Evolutionary conservation across 2,329 filamentous ascomycete species (phyloP), one percentile per base, ranked within the genome.

Genomic region (Paradendryphiella salina): DNA sequence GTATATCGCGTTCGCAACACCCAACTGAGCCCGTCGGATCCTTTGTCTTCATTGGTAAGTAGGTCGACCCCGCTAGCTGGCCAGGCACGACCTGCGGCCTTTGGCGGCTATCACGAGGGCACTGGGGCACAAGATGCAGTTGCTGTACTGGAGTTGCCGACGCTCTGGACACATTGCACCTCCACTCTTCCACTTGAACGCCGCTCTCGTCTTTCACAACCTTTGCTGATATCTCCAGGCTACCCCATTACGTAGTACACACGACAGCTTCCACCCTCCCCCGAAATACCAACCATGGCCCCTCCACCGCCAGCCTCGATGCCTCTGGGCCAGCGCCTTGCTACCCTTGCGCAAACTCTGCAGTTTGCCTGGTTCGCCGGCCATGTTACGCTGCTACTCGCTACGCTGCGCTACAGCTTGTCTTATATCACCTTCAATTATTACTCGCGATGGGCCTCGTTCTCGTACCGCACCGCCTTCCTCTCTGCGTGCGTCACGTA

Each of bases 391-490:
- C 84, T 97, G 56, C 87, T 99, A 62, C 77, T 96, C 63, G 87
- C 85, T 69, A 90, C 93, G 44, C 73, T 88, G 68, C 88, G 91
- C 72, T 99, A 97, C 76, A 77, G 81, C 58, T 75, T 97, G 56
- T 95, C 91, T 40, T 96, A 90, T 80, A 76, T 96, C 51, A 87
- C 88, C 68, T 88, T 97, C 81, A 95, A 96, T 81, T 91, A 85
- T 74, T 88, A 88, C 73, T 86, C 85, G 50, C 77, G 83, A 71
- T 85, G 85, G 80, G 92, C 93, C 39, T 81, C 84, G 61, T 86
- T 94, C 74, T 88, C 88, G 50, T 99, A 99, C 79, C 92, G 94
- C 67, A 84, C 87, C 46, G 89, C 92, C 50, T 99, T 99, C 74
- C 63, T 96, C 64, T 87, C 92, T 2, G 94, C 94, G 5, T 90